Percentiles rank a stretch among this genome's conserved stretches.
Conservation (phyloP, 495 filamentous ascomycete species). For the Sporormia fimetaria region DNA sequence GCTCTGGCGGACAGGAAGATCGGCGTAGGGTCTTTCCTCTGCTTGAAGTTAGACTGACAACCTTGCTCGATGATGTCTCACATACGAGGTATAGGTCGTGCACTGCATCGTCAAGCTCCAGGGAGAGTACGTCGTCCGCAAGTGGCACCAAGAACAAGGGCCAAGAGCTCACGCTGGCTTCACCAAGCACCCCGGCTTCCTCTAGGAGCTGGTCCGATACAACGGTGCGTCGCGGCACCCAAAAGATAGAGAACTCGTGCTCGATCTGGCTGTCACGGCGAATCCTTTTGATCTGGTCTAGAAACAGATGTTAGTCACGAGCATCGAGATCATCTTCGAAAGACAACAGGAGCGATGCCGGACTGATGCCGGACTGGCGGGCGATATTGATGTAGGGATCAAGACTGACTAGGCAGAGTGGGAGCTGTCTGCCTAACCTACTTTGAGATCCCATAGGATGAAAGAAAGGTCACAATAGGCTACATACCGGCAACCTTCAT, state of each 20-base stretch:
- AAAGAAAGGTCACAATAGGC: neutral
- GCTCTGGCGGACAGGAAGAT: constrained; percentile 80
- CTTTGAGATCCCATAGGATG: constrained; percentile 43
- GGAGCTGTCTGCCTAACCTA: constrained; percentile 49
- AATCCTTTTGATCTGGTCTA: constrained; percentile 85
- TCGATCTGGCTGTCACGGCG: constrained; percentile 73
- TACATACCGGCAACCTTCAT: constrained; percentile 73
- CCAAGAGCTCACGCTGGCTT: constrained; percentile 77
- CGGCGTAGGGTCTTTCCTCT: constrained; percentile 82
- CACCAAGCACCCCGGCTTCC: constrained; percentile 84
- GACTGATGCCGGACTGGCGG: no score
- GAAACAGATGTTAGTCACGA: constrained; percentile 20
- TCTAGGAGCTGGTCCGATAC: constrained; percentile 88
- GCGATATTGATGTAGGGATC: constrained; percentile 51
- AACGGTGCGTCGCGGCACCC: constrained; percentile 81
- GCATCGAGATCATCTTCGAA: no score
- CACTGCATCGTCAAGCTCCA: constrained; percentile 83
- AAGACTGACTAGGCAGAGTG: constrained; percentile 55
- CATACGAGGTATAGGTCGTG: constrained; percentile 71
- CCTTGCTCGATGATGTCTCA: neutral
- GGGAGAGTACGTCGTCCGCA: constrained; percentile 78
- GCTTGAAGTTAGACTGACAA: constrained; percentile 20
- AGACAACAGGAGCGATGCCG: no score
- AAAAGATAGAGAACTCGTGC: constrained; percentile 92
- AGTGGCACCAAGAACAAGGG: constrained; percentile 83